phyloP scores from a whole-genome alignment of 306 rosid species.

The Parietaria judaica region DNA sequence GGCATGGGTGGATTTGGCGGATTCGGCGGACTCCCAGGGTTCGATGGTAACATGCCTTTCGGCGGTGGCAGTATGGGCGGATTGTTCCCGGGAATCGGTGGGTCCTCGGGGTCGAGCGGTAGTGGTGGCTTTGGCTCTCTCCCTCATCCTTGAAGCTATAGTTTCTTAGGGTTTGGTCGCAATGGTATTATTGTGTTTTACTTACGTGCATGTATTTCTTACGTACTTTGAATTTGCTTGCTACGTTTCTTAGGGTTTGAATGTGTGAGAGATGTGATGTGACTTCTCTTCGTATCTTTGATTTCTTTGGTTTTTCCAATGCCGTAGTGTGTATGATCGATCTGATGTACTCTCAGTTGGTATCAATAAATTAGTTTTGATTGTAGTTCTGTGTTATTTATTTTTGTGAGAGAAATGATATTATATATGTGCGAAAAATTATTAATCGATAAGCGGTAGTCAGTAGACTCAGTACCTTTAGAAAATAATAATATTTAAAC shows the following conservation, averaged over 20 bases:
- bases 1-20: not conserved
- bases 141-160: slow-evolving; percentile 3
- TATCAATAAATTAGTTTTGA: too few relatives aligned
- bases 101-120: not conserved
- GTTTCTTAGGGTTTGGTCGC: not conserved
- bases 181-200: not conserved
- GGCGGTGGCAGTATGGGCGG: not conserved
- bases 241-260: not conserved
- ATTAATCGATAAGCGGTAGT: too few relatives aligned
- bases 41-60: not conserved
- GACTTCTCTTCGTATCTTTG: not conserved
- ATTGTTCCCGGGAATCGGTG: not conserved
- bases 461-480: too few relatives aligned
- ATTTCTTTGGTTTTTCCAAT: not conserved
- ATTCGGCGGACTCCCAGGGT: not conserved
- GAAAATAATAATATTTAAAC: too few relatives aligned
- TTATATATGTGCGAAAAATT: too few relatives aligned
- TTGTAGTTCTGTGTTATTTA: too few relatives aligned
- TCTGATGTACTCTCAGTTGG: too few relatives aligned
- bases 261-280: not conserved
- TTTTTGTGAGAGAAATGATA: too few relatives aligned
- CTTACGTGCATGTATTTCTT: not conserved
- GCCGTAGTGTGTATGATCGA: not conserved
- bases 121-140: not conserved
- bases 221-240: not conserved